Base-by-base conservation (phyloP, 352 stramenopile species). In the Globisporangium paddicum region DNA sequence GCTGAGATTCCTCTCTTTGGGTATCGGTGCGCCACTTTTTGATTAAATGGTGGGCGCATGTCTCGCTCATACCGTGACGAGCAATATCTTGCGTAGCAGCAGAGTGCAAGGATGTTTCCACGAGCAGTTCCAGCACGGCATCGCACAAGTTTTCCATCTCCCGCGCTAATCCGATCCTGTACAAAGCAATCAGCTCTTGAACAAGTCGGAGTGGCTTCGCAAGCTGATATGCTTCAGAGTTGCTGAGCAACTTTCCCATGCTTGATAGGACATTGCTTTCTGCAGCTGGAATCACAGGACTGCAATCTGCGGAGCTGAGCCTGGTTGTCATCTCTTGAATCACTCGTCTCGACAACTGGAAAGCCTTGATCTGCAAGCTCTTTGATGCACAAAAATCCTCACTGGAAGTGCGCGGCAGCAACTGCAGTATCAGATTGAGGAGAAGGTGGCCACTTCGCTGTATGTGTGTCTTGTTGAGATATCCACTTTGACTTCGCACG, bases 31-130 rank as follows among this genome's bases (percentile, higher is more conserved):
- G 1, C 59, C 59, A 65, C 0, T 41, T 26, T 21, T 28, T 26
- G n/a, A 65, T 28, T 35, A 60, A 26, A n/a, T 40, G 16, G 6
- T 9, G 34, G 1, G 60, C n/a, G 16, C 52, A 60, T n/a, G 21
- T 6, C 28, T 65, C 26, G 6, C 34, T 40, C 45, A 57, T 38
- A 1, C n/a, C 51, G 6, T 18, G 37, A 13, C 23, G 14, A 18
- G 4, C 42, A 7, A 51, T 37, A 19, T 55, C 44, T n/a, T 26
- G 26, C 40, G 52, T 9, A 6, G 25, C 59, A 25, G 35, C 4
- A 11, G 52, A 7, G 9, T 48, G 53, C 19, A 2, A 8, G 13
- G 59, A 54, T 16, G 51, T 13, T 18, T 42, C 25, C 11, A 23
- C 11, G 14, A 65, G 23, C 8, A 52, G 13, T 11, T 38, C 44